Conservation (phyloP, 257 asterid genomes). For the Leonotis leonurus region DNA sequence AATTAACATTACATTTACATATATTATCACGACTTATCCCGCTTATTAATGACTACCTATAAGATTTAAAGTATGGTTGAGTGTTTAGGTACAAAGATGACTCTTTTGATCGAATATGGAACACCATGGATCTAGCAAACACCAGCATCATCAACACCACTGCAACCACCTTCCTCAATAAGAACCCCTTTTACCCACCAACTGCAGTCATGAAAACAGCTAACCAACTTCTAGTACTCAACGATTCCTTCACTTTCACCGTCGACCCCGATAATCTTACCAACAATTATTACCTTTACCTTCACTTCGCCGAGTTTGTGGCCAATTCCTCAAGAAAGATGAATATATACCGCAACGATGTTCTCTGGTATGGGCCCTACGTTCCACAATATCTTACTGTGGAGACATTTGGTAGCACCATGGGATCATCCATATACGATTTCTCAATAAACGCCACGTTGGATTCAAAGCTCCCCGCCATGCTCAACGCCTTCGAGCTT, state of each 20-base stretch:
- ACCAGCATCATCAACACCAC: not conserved
- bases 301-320: not conserved
- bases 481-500: not conserved
- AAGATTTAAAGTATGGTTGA: too few relatives aligned
- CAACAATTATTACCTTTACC: not conserved
- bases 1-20: too few relatives aligned
- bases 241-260: not conserved
- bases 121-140: not conserved
- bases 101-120: constrained; percentile 29
- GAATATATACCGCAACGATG: too few relatives aligned
- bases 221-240: not conserved
- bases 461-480: not conserved
- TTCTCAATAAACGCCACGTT: not conserved
- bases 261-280: not conserved
- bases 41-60: too few relatives aligned
- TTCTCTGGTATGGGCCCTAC: too few relatives aligned
- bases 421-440: not conserved
- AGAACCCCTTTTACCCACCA: not conserved
- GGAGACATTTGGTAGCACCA: not conserved
- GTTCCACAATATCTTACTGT: not conserved
- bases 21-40: too few relatives aligned
- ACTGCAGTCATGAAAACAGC: not conserved
- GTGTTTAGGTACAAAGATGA: constrained; percentile 26
- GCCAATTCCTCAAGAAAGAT: too few relatives aligned
- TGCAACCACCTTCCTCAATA: not conserved